Percentiles rank a stretch among this genome's conserved stretches.
These are phyloP conservation scores for Pouteria campechiana DNA, from an alignment of 179 eudicot genomes.

Conservation along the genomic window DNA sequence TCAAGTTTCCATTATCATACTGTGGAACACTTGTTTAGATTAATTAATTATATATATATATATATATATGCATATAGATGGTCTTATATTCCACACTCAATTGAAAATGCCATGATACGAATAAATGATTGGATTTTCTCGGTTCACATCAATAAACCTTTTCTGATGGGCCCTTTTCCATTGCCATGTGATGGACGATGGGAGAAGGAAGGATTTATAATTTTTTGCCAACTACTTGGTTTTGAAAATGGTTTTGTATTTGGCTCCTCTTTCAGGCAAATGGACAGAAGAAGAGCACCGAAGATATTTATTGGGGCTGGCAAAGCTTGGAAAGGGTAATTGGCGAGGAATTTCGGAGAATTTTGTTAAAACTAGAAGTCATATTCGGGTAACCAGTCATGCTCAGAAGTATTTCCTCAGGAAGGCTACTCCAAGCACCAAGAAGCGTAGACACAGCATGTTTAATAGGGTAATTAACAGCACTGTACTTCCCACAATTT, in stretches of 20 bases:
- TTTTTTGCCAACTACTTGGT: too few species aligned
- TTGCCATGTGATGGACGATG: neutral
- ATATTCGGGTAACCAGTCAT: conserved; percentile 44
- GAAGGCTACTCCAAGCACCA: conserved; percentile 9
- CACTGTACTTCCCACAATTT: too few species aligned
- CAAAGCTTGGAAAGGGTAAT: conserved; percentile 34
- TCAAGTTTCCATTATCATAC: too few species aligned
- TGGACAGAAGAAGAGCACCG: conserved; percentile 32
- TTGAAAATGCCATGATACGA: too few species aligned
- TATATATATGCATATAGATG: too few species aligned
- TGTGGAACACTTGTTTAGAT: too few species aligned
- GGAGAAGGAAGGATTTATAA: too few species aligned
- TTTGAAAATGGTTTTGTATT: neutral
- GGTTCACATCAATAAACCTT: neutral
- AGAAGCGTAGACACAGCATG: conserved; percentile 24
- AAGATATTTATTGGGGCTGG: conserved; percentile 21
- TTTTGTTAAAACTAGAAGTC: conserved; percentile 22
- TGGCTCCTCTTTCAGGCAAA: conserved; percentile 12
- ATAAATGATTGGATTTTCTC: too few species aligned
- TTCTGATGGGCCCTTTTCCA: neutral
- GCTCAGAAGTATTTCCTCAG: conserved; percentile 36
- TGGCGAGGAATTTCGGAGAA: conserved; percentile 33
- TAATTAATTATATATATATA: too few species aligned
- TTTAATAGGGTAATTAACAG: too few species aligned
- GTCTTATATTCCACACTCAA: too few species aligned